Evolutionary conservation across 352 stramenopile genomes (phyloP), one percentile per base, ranked within the genome.

Genomic region (Peronospora tabacina): DNA sequence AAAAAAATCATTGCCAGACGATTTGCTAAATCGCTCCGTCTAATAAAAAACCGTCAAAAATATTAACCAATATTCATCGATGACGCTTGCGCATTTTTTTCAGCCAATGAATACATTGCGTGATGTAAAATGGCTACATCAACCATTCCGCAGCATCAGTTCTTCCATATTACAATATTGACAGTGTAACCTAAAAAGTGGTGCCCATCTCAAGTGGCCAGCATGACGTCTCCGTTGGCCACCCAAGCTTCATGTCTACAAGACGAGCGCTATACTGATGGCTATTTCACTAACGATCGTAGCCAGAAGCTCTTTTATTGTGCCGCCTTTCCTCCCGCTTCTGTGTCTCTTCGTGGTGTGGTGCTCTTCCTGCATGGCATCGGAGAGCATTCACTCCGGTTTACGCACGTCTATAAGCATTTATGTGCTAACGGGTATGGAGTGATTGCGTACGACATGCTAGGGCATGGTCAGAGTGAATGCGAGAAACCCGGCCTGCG

Each of bases 361-460:
- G 63, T 75, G 48, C 59, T 86, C 41, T 87, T 80, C 45, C 52
- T 85, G 55, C 70, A 86, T 52, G 75, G 75, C 42, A 66, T 86
- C 33, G 73, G 71, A 1, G 75, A 89, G 55, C 71, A 86, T 69
- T 65, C 62, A 36, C 61, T 71, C 22, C 68, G 77, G 11, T 89
- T 82, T 60, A 57, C 50, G 16, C 70, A 85, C 51, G 55, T 86
- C n/a, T 86, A 70, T 41, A 57, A 68, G 24, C 59, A 70, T 17
- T 50, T 89, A 46, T 68, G 66, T 38, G 40, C 54, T 7, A 33
- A 60, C 9, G 61, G 69, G 35, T 86, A 72, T 37, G 74, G 61
- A 35, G 74, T 86, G 20, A 55, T 85, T 49, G 67, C 77, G 6
- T 83, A 85, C 59, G 77, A 88, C 50, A 64, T 85, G 57, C 30